Conservation (phyloP, 345 rosid species). For the Gossypium turneri region DNA sequence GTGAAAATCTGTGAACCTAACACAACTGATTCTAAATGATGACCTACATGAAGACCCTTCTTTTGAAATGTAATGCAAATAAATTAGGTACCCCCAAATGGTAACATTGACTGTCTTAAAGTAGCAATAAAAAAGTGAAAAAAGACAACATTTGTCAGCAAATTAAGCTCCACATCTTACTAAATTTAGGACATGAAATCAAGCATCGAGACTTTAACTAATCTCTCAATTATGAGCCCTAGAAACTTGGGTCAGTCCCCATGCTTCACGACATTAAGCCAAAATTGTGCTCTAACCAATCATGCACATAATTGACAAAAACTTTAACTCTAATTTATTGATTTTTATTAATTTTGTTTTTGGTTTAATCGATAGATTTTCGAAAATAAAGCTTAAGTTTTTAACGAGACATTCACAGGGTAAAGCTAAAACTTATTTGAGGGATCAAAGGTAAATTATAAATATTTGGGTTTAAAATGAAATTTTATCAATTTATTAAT, state of each 20-base stretch:
- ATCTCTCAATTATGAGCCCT: background rate
- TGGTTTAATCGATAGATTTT: too few relatives aligned
- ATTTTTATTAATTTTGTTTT: too few relatives aligned
- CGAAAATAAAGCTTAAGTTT: too few relatives aligned
- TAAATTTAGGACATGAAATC: conserved; percentile 12
- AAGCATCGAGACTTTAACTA: conserved; percentile 4
- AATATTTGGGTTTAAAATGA: too few relatives aligned
- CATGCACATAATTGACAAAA: too few relatives aligned
- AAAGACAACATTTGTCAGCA: background rate
- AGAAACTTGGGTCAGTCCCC: background rate
- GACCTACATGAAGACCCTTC: background rate
- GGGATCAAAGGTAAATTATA: too few relatives aligned
- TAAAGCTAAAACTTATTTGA: too few relatives aligned
- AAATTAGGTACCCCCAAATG: background rate
- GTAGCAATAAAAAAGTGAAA: background rate
- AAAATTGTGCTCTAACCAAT: too few relatives aligned
- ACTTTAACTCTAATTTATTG: too few relatives aligned
- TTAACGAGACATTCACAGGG: too few relatives aligned
- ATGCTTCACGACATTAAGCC: background rate
- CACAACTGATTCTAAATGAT: background rate
- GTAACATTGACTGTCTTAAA: background rate
- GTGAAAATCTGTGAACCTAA: background rate
- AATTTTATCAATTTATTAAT: too few relatives aligned
- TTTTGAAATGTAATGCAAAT: background rate
- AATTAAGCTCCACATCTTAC: conserved; percentile 9